Evolutionary conservation across 805 yeast genomes (phyloP).

Genomic region (Hermanozyma aechmeae): DNA sequence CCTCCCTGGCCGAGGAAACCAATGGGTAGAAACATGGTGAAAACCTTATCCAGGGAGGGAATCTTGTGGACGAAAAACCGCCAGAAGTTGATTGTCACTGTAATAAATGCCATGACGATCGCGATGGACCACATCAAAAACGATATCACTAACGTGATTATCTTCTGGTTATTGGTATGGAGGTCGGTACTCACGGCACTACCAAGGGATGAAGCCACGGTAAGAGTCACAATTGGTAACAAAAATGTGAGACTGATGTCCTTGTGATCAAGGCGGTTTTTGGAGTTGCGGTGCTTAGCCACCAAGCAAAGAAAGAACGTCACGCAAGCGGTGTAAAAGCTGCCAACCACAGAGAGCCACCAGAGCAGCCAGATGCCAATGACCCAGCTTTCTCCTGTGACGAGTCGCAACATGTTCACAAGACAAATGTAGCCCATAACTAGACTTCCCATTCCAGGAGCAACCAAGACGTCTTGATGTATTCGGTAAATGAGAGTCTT

Average conservation of each 20-base stretch:
- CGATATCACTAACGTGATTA: conserved; percentile 45
- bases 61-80: conserved; percentile 48
- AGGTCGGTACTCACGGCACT: conserved; percentile 39
- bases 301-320: conserved; percentile 43
- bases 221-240: conserved; percentile 71
- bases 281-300: conserved; percentile 22
- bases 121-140: conserved; percentile 66
- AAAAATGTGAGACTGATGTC: conserved; percentile 49
- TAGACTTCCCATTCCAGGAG: conserved; percentile 66
- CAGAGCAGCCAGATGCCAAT: conserved; percentile 53
- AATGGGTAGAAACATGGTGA: conserved; percentile 67
- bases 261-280: conserved; percentile 10
- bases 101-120: conserved; percentile 45
- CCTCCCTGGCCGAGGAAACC: conserved; percentile 87
- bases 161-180: conserved; percentile 33
- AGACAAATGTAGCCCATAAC: conserved; percentile 75
- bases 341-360: conserved; percentile 56
- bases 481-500: conserved; percentile 7
- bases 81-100: conserved; percentile 50
- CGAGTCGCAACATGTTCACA: conserved; percentile 42
- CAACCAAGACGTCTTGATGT: conserved; percentile 30
- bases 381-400: conserved; percentile 37
- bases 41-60: conserved; percentile 46
- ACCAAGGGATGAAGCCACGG: conserved; percentile 71
- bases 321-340: conserved; percentile 54